Evolutionary conservation across 164 flowering plant genomes (phyloP).

Genomic region (Amborella trichopoda): DNA sequence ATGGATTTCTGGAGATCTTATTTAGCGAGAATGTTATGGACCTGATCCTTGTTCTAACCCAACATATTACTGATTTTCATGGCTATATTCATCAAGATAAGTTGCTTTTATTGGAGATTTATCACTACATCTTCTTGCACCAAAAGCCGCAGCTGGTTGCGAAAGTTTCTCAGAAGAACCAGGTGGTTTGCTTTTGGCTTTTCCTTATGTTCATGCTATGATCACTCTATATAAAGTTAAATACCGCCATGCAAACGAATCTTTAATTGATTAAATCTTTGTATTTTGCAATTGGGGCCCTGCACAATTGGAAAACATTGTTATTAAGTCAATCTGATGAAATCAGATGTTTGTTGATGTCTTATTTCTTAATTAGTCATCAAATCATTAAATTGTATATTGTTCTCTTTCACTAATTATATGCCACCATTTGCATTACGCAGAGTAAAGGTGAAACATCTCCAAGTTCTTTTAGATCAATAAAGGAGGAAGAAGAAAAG

Average conservation of each 20-base stretch:
- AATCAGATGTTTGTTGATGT: too few species aligned
- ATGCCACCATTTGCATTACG: too few species aligned
- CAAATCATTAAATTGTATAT: too few species aligned
- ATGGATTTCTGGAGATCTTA: constrained; percentile 63
- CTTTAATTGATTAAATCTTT: too few species aligned
- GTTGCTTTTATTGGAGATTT: constrained; percentile 74
- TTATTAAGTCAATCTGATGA: too few species aligned
- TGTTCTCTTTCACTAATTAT: too few species aligned
- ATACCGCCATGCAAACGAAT: too few species aligned
- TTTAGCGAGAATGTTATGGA: constrained; percentile 89
- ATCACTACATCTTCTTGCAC: constrained; percentile 57
- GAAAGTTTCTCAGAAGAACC: constrained; percentile 24
- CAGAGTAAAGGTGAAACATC: constrained; percentile 14
- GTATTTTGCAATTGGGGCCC: too few species aligned
- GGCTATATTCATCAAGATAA: constrained; percentile 72
- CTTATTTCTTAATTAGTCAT: too few species aligned
- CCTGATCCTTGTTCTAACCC: constrained; percentile 55
- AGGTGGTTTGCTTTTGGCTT: constrained; percentile 62
- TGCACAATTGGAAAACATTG: too few species aligned
- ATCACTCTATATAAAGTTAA: too few species aligned
- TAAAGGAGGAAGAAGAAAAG: constrained; percentile 70
- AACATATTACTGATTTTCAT: constrained; percentile 51
- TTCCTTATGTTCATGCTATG: too few species aligned
- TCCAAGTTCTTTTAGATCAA: constrained; percentile 41
- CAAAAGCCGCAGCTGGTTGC: constrained; percentile 75